phyloP scores from a whole-genome alignment of 768 basidiomycete species.

The Boletus vinaceobasis region DNA sequence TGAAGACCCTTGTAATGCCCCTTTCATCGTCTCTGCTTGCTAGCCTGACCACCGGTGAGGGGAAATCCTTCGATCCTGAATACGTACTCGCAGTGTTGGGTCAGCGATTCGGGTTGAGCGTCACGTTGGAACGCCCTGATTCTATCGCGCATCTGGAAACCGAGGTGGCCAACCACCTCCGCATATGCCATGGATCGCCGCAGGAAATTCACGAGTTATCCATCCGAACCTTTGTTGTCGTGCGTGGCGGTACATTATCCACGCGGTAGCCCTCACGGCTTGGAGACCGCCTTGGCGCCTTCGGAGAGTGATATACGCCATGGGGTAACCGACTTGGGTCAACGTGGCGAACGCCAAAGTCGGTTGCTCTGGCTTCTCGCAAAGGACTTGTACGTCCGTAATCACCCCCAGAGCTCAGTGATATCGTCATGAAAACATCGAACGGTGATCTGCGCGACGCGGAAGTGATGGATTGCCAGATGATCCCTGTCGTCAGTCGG shows the following conservation, averaged over 20 bases:
- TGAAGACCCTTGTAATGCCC: constrained; percentile 1
- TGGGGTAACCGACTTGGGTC: neutral
- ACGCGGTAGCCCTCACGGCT: neutral
- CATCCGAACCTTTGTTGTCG: constrained; percentile 9
- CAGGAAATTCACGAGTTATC: constrained; percentile 8
- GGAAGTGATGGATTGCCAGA: constrained; percentile 1
- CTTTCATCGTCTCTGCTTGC: neutral
- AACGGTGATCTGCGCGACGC: neutral
- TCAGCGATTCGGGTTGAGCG: neutral
- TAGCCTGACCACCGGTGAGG: neutral
- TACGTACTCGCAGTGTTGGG: neutral
- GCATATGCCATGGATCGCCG: constrained; percentile 3
- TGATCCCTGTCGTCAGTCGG: neutral
- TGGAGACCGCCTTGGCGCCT: neutral
- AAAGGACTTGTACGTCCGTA: constrained; percentile 1
- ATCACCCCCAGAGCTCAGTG: neutral
- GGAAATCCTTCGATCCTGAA: neutral
- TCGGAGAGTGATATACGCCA: neutral
- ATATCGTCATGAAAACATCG: neutral
- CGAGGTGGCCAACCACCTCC: constrained; percentile 8
- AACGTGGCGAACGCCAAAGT: neutral
- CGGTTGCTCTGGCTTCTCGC: constrained; percentile 2
- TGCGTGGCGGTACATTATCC: neutral
- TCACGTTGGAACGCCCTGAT: neutral
- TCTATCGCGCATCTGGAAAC: neutral